Base-by-base conservation (phyloP, 2,329 filamentous ascomycete species). In the Alternaria sp. region DNA sequence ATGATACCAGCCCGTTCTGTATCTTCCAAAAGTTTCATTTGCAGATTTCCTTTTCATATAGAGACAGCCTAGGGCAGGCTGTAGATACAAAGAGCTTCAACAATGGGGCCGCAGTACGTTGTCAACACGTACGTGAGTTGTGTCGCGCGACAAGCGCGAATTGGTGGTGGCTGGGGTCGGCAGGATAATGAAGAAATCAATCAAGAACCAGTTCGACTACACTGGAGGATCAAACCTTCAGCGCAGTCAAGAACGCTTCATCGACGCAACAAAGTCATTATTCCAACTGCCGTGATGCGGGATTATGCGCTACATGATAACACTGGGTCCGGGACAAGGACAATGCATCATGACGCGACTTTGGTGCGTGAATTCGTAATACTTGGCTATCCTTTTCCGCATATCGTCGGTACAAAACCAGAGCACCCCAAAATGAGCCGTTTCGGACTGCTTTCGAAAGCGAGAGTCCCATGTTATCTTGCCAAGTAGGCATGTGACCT, bases 21-120 rank as follows among this genome's bases (percentile, higher is more conserved):
- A 65, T 60, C 54, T 65, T 60, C 59, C 62, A 72, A 76, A 76
- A 75, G 67, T 65, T 74, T 73, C 20, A 68, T 65, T 60, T 66
- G 67, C 71, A 71, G 47, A 32, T 57, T 61, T 61, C 51, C 42
- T 66, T 65, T 68, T 61, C 62, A 52, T 60, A 61, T 61, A 65
- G 61, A 64, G 55, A 59, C 60, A 54, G 58, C 64, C 62, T 61
- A 59, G 57, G 49, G 65, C 57, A 64, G 62, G 66, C 57, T 59
- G 67, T 56, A 39, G 22, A 57, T 56, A 60, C 18, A 43, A 54
- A 51, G 57, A 69, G 63, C 64, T 72, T 72, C 70, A 71, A 71
- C 70, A 71, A 56, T 24, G 57, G 62, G 61, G 63, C 67, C 61
- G 41, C 51, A 71, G 68, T 72, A 64, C 67, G 70, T 69, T 65